These are phyloP conservation scores for Ceratobasidium sp. DNA, from an alignment of 1,284 basidiomycete genomes.

Conservation along the genomic window DNA sequence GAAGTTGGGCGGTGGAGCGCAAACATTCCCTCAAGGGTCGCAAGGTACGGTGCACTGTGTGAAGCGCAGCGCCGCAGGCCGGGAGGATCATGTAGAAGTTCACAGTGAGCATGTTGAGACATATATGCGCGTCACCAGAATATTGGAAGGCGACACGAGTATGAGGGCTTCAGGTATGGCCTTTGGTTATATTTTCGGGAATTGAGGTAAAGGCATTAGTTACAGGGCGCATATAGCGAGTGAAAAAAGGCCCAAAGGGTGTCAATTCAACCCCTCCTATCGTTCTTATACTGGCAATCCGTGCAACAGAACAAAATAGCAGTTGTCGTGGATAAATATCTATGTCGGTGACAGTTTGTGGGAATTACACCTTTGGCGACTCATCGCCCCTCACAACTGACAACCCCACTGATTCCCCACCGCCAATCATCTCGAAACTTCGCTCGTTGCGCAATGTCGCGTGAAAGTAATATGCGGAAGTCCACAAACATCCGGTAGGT, in stretches of 20 bases:
- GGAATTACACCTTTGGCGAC: not conserved
- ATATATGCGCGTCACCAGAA: not conserved
- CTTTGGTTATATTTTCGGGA: not conserved
- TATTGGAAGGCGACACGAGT: not conserved
- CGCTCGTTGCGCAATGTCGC: too few relatives aligned
- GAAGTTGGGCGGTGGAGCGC: not conserved
- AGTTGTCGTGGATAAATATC: not conserved
- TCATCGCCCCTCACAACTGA: not conserved
- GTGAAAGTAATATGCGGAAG: too few relatives aligned
- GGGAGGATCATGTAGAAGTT: not conserved
- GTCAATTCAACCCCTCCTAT: too few relatives aligned
- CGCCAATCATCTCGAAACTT: too few relatives aligned
- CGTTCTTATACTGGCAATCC: not conserved
- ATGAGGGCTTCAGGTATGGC: not conserved
- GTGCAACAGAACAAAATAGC: not conserved
- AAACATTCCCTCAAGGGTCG: not conserved
- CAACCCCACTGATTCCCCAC: not conserved
- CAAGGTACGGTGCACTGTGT: not conserved
- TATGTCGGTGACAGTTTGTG: slow-evolving; percentile 14
- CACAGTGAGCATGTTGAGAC: not conserved
- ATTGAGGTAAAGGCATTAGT: not conserved
- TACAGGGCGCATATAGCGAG: not conserved
- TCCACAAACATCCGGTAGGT: too few relatives aligned
- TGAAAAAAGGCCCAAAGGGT: not conserved
- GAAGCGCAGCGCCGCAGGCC: not conserved